A percentile compares a stretch with the other conserved stretches of the same genome.
phyloP scores from a whole-genome alignment of 2,329 filamentous ascomycete genomes.

The Byssothecium circinans region DNA sequence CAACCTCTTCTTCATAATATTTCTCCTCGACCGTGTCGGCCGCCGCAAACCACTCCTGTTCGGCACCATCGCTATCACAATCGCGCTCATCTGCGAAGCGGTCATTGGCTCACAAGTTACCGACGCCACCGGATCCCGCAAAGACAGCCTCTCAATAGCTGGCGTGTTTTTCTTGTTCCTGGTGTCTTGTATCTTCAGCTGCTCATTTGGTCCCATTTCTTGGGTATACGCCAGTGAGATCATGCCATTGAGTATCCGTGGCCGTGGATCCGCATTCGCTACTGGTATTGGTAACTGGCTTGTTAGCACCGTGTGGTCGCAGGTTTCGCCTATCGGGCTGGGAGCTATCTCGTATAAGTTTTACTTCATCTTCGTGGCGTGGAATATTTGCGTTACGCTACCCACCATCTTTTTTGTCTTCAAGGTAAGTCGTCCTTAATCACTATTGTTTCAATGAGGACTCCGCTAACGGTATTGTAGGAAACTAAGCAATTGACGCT shows the following conservation, averaged over 20 bases:
- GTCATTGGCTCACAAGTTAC: slow-evolving; percentile 50
- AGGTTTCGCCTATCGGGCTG: slow-evolving; percentile 59
- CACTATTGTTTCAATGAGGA: background rate
- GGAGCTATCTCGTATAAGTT: slow-evolving; percentile 55
- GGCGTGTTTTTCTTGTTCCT: slow-evolving; percentile 52
- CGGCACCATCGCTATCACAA: slow-evolving; percentile 57
- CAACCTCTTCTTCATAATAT: slow-evolving; percentile 63
- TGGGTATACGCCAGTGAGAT: slow-evolving; percentile 70
- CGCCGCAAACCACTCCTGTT: slow-evolving; percentile 57
- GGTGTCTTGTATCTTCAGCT: slow-evolving; percentile 42
- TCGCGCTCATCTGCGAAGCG: slow-evolving; percentile 63
- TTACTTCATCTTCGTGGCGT: slow-evolving; percentile 61
- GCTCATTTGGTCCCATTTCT: slow-evolving; percentile 43
- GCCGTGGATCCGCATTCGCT: slow-evolving; percentile 60
- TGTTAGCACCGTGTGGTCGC: slow-evolving; percentile 61
- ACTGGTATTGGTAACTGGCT: slow-evolving; percentile 63
- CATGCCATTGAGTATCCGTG: slow-evolving; percentile 64
- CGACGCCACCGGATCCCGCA: slow-evolving; percentile 32
- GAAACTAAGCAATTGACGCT: slow-evolving; percentile 50
- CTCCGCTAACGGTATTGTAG: slow-evolving; percentile 10
- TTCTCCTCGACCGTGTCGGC: slow-evolving; percentile 57
- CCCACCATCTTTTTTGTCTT: slow-evolving; percentile 56
- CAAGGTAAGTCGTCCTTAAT: slow-evolving; percentile 32
- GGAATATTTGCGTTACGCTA: slow-evolving; percentile 49
- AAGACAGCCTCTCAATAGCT: slow-evolving; percentile 32